Base-by-base conservation (phyloP, 768 basidiomycete genomes). In the Phanerodontia chrysosporium region DNA sequence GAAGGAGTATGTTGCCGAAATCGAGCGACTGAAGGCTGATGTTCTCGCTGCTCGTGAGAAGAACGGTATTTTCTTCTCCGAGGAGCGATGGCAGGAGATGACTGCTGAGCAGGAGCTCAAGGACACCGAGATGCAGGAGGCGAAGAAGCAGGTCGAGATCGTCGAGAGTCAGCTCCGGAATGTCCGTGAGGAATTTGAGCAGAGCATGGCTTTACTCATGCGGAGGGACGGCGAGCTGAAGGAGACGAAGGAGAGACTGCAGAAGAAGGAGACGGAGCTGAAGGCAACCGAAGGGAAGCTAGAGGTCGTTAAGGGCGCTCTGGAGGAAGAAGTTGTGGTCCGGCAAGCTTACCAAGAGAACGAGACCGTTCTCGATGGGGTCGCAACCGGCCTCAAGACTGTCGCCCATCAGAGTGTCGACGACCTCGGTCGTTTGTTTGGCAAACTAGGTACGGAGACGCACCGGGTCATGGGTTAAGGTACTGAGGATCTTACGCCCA, bases 31-130 rank as follows among this genome's bases (percentile, higher is more conserved):
- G 39, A 96, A 96, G 70, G 85, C 86, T 0, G 95, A 98, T 64
- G 78, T 96, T 46, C 75, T 92, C 0, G 95, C 97, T 7, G 90
- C 95, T 6, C 82, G 95, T 36, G 95, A 97, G 73, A 96, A 96
- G 80, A 95, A 96, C 66, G 97, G 97, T 8, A 92, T 98, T 35
- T 97, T 88, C 72, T 88, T 98, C 71, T 88, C 92, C 0, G 86
- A 92, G 65, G 95, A 98, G 65, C 87, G 85, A 2, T 98, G 94
- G 94, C 83, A 81, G 49, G 87, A 95, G 69, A 81, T 96, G 74
- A 83, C 74, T 8, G 76, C 78, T 2, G 92, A 93, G 67, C 86
- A 92, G 60, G 90, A 93, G 65, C 75, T 89, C 39, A 79, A 80
- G 49, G 83, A 86, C 66, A 89, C 89, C 7, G 89, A 91, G 65